Percentiles rank a stretch among this genome's conserved stretches.
Evolutionary conservation across 495 filamentous ascomycete genomes (phyloP).

Genomic region (Lineolata rhizophorae): DNA sequence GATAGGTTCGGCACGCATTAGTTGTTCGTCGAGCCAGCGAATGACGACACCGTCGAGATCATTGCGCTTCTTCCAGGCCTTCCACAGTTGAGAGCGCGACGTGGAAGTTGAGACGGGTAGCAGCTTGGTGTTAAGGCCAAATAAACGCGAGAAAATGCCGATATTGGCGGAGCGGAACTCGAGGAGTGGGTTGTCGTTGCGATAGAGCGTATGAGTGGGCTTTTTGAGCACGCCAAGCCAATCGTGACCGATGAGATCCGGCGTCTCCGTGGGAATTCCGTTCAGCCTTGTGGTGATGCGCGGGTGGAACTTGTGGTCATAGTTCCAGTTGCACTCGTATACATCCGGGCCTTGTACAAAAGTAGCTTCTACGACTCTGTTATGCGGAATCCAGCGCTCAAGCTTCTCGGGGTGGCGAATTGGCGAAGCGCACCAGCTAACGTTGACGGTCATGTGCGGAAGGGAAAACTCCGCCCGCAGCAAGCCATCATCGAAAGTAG

Average conservation of each 20-base stretch:
- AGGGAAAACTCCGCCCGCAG: conserved; percentile 34
- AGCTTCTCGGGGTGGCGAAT: conserved; percentile 27
- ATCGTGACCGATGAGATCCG: conserved; percentile 36
- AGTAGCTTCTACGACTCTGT: conserved; percentile 35
- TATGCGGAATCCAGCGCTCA: conserved; percentile 36
- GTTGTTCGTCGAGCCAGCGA: conserved; percentile 39
- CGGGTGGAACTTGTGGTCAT: conserved; percentile 41
- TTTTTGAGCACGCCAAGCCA: conserved; percentile 32
- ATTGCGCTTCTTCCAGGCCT: conserved; percentile 35
- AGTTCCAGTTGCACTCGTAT: conserved; percentile 32
- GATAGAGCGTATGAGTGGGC: conserved; percentile 29
- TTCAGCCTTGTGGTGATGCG: conserved; percentile 35
- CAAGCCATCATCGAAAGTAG: conserved; percentile 31
- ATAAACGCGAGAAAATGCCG: conserved; percentile 23
- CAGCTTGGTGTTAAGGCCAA: conserved; percentile 26
- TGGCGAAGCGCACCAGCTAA: conserved; percentile 37
- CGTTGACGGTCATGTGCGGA: conserved; percentile 30
- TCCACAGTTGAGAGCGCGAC: conserved; percentile 39
- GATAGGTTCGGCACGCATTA: conserved; percentile 31
- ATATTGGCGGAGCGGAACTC: conserved; percentile 26
- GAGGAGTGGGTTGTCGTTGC: conserved; percentile 33
- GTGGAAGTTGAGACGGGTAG: conserved; percentile 33
- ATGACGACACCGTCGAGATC: conserved; percentile 38
- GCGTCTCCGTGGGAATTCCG: conserved; percentile 29
- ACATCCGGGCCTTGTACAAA: conserved; percentile 31